Evolutionary conservation across 2,329 filamentous ascomycete species (phyloP).

Genomic region (Dendrostoma leiphaemia): DNA sequence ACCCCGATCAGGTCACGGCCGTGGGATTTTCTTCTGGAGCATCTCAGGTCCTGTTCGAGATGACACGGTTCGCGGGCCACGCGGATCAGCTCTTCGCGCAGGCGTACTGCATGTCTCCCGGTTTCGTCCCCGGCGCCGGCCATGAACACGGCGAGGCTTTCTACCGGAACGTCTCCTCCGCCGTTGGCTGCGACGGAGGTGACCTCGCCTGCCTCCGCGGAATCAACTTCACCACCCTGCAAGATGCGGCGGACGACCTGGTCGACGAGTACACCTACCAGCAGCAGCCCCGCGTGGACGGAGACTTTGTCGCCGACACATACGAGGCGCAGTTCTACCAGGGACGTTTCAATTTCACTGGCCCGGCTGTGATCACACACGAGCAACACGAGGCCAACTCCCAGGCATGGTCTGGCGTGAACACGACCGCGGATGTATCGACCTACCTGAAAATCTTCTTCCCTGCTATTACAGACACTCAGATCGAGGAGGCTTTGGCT

Average conservation of each 20-base stretch:
- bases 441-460: slow-evolving; percentile 31
- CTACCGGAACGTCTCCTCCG: slow-evolving; percentile 13
- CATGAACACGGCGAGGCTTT: slow-evolving; percentile 30
- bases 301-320: slow-evolving; percentile 33
- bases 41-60: slow-evolving; percentile 47
- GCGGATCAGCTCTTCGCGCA: slow-evolving; percentile 41
- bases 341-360: slow-evolving; percentile 33
- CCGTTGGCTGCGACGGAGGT: slow-evolving; percentile 26
- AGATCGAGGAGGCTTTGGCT: slow-evolving; percentile 27
- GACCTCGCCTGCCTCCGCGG: slow-evolving; percentile 30
- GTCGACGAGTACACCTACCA: slow-evolving; percentile 29
- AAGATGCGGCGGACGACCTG: slow-evolving; percentile 25
- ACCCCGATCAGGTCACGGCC: slow-evolving; percentile 37
- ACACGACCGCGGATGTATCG: slow-evolving; percentile 31
- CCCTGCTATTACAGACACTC: slow-evolving; percentile 31
- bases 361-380: slow-evolving; percentile 33
- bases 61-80: slow-evolving; percentile 41
- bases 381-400: slow-evolving; percentile 34
- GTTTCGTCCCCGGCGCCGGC: slow-evolving; percentile 34
- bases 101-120: slow-evolving; percentile 32
- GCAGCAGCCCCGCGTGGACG: slow-evolving; percentile 35
- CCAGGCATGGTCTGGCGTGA: slow-evolving; percentile 28
- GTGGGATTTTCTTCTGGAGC: slow-evolving; percentile 45
- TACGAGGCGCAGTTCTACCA: slow-evolving; percentile 36
- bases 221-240: slow-evolving; percentile 22